Evolutionary conservation across 1,284 basidiomycete species (phyloP), one percentile per base, ranked within the genome.

Genomic region (Farysia itapuensis): DNA sequence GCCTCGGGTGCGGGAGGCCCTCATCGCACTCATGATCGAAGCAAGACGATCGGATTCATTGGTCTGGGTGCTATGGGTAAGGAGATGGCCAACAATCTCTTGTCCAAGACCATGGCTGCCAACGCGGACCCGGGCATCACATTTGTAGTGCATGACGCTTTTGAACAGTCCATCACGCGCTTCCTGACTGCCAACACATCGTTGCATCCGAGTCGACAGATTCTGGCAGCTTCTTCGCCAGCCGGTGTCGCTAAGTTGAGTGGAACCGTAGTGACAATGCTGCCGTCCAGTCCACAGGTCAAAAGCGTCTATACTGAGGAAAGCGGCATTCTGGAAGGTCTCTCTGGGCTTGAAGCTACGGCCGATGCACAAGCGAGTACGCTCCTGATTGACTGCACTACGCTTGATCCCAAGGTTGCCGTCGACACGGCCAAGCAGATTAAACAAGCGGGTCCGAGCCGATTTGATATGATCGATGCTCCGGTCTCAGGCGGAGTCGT

Each of bases 401-500:
- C 90, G 0, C 80, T 91, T 33, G 88, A 92, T 61, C 86, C 91
- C 13, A 79, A 80, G 6, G 84, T 87, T 5, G 85, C 89, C 0
- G 83, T 84, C 25, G 77, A 82, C 21, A 84, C 90, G 4, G 83
- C 87, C 0, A 61, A 71, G 11, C 77, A 81, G 26, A 82, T 90
- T 3, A 78, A 79, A 28, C 63, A 70, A 19, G 87, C 84, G 4
- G 79, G 79, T 21, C 12, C 36, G 5, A 37, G 47, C 0, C 40
- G 34, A 7, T 69, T 57, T n/a, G 66, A 71, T 29, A 90, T 93
- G 84, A 82, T 93, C 34, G 90, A 94, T 76, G 89, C 90, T 2
- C 91, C 90, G 13, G 90, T 94, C 1, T 90, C 88, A 25, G 90
- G 90, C 47, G 91, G 90, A 84, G 88, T 90, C 6, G 80, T 86